Conservation (phyloP, 2,329 filamentous ascomycete genomes). For the Aspergillus ruber region DNA sequence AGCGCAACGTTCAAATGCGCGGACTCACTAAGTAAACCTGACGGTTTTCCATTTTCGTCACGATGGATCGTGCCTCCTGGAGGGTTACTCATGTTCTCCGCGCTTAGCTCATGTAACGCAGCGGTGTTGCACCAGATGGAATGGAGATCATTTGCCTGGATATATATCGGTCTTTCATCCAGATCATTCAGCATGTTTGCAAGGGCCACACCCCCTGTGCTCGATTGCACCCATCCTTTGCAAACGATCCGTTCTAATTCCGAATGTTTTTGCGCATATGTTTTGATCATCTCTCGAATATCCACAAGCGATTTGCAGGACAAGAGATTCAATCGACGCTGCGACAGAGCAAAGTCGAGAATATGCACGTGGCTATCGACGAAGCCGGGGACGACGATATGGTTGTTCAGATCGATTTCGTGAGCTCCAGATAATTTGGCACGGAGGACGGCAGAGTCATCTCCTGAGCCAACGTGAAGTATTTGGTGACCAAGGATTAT, state of each 20-base stretch:
- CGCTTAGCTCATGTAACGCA: constrained; percentile 41
- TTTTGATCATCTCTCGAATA: constrained; percentile 38
- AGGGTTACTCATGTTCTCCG: constrained; percentile 35
- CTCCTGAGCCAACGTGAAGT: constrained; percentile 32
- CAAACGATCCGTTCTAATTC: constrained; percentile 39
- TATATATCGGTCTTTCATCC: constrained; percentile 43
- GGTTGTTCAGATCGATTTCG: constrained; percentile 29
- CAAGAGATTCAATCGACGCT: constrained; percentile 40
- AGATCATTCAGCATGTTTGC: constrained; percentile 45
- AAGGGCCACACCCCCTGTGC: constrained; percentile 39
- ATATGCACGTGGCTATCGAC: constrained; percentile 48
- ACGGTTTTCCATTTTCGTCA: constrained; percentile 37
- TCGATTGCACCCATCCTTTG: constrained; percentile 44
- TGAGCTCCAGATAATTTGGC: constrained; percentile 15
- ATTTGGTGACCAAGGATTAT: constrained; percentile 38
- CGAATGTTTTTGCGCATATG: constrained; percentile 36
- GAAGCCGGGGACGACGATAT: constrained; percentile 41
- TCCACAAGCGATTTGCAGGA: constrained; percentile 38
- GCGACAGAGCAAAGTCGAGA: constrained; percentile 43
- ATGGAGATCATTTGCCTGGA: constrained; percentile 47
- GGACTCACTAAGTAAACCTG: constrained; percentile 43
- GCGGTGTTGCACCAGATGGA: constrained; percentile 47
- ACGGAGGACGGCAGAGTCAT: constrained; percentile 16
- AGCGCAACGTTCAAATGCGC: constrained; percentile 42
- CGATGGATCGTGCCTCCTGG: constrained; percentile 44